Evolutionary conservation across 495 filamentous ascomycete genomes (phyloP), one percentile per base, ranked within the genome.

Genomic region (Lasiosphaeris hirsuta): DNA sequence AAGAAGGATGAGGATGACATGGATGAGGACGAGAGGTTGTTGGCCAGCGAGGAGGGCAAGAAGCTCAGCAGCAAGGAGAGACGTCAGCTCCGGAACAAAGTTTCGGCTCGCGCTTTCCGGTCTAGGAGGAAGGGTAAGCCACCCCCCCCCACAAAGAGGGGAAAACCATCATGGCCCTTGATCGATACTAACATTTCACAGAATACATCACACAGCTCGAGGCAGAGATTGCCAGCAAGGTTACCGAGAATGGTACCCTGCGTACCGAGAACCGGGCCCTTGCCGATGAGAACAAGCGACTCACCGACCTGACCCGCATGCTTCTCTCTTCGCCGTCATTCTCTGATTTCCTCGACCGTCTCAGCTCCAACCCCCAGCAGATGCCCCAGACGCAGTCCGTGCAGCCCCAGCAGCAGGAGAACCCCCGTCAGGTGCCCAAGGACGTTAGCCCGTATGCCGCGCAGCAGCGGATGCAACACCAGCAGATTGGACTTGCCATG

Each of bases 151-250:
- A 19, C 14, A 5, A 9, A 1, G n/a, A n/a, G n/a, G n/a, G n/a
- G n/a, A n/a, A n/a, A 30, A 30, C 23, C 23, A 30, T 30, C 23
- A 5, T 30, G 23, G 5, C 9, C 10, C 23, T 10, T 35, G n/a
- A 41, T 14, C 10, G 34, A 34, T 37, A 49, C 83, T 90, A 82
- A 90, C 69, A 7, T 59, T 15, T 10, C 56, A 39, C 65, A 98
- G 94, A 96, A 79, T 97, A 97, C 69, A 97, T 97, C 65, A 81
- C 80, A 54, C 89, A 96, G 66, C 87, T 97, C n/a, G 92, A 97
- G 72, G 79, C 79, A 56, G 90, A 96, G 71, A 81, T 96, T 55
- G 86, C 89, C 5, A 72, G 72, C 56, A 88, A 89, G 69, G 81
- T 83, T 15, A 84, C 78, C 57, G 90, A 95, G 67, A 80, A 84